A percentile compares a stretch with the other conserved stretches of the same genome.
These are phyloP conservation scores for Nicotiana tabacum DNA, from an alignment of 257 asterid genomes.

Conservation along the genomic window DNA sequence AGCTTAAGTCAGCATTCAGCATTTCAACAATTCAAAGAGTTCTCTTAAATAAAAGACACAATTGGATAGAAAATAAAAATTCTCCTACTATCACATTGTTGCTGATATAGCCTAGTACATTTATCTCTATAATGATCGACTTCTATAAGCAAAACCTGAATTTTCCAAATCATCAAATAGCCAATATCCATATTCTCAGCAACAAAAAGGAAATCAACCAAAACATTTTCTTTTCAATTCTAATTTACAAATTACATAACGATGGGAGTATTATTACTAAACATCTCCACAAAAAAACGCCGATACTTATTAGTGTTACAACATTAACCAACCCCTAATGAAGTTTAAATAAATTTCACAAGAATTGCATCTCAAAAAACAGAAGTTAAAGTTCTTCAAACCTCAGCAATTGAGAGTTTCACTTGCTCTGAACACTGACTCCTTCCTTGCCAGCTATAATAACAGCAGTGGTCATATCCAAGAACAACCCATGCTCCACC, in stretches of 20 bases:
- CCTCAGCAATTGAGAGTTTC: constrained; percentile 16
- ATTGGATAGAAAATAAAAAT: not conserved
- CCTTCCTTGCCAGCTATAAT: constrained; percentile 76
- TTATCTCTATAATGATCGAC: not conserved
- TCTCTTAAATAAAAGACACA: not conserved
- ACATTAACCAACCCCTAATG: not conserved
- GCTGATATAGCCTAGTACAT: not conserved
- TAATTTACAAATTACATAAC: constrained; percentile 3
- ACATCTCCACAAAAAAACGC: not conserved
- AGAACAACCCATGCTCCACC: constrained; percentile 68
- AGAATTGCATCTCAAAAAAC: not conserved
- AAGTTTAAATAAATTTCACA: not conserved
- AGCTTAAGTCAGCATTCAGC: not conserved
- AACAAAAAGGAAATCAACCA: not conserved
- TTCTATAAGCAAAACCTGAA: not conserved
- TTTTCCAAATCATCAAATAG: not conserved
- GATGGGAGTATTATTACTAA: not conserved
- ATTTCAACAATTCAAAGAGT: not conserved
- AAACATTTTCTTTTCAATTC: not conserved
- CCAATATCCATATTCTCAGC: not conserved
- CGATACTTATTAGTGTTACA: constrained; percentile 4
- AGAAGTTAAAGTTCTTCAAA: not conserved
- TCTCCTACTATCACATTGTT: not conserved
- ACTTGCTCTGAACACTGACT: constrained; percentile 55
- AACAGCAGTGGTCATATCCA: constrained; percentile 59